Evolutionary conservation across 2,329 filamentous ascomycete genomes (phyloP), one percentile per base, ranked within the genome.

Genomic region (Colletotrichum siamense): DNA sequence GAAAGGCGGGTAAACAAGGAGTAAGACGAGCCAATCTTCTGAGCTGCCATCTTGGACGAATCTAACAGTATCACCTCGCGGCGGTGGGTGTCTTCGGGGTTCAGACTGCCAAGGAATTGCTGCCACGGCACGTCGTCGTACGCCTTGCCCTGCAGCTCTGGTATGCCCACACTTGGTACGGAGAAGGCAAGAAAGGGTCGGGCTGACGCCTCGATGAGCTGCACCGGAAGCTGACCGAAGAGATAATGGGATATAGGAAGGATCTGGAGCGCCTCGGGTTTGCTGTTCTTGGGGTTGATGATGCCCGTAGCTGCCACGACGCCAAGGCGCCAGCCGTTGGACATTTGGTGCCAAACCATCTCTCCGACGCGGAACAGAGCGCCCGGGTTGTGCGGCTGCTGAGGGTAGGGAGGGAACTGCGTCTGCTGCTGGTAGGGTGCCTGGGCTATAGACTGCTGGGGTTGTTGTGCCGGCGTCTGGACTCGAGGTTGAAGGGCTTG

Each of bases 111-210:
- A 9, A 83, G 77, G 6, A 86, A 78, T 5, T 78, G 78, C 8
- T 86, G 82, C 89, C 89, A 90, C 12, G 84, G 80, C 15, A 89
- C 81, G 5, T 86, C 82, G 15, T 87, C 85, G 77, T 88, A 87
- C 1, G 81, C 77, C 63, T 84, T 84, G 22, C 85, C 83, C 71
- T 83, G 84, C 8, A 89, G 79, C 6, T 86, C 84, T 1, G 84
- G 79, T 12, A 87, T 79, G 13, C 81, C 80, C 10, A 89, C 84
- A 3, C 83, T 82, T 0, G 89, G 89, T 1, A 90, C 88, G 13
- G 87, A 89, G 73, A 89, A 90, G 13, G 89, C 88, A 52, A 89
- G 84, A 77, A 89, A 90, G 2, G 89, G 89, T 4, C 89, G 85
- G 78, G 90, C 84, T 22, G 89, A 87, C 6, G 78, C 79, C 62